Percentiles rank a stretch among this genome's conserved stretches.
Conservation (phyloP, 2,329 filamentous ascomycete genomes). For the Fusarium torulosum region DNA sequence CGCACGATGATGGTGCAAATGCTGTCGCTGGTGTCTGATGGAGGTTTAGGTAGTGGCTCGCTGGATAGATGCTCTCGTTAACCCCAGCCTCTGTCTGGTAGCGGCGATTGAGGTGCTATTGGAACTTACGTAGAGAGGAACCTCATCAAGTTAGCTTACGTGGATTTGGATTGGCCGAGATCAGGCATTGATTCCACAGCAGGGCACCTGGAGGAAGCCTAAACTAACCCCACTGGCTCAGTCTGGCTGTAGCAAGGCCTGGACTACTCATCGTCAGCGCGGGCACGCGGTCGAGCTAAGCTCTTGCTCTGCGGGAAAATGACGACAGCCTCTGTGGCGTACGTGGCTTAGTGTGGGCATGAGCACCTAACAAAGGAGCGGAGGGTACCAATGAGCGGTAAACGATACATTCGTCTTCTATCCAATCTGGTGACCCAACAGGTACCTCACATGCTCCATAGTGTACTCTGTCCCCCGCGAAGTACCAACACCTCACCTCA, state of each 20-base stretch:
- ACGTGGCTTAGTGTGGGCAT: constrained; percentile 42
- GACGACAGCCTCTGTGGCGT: constrained; percentile 46
- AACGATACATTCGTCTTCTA: constrained; percentile 16
- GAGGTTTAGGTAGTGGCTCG: constrained; percentile 29
- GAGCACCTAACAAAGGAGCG: constrained; percentile 14
- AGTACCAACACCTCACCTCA: constrained; percentile 36
- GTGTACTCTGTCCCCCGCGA: constrained; percentile 40
- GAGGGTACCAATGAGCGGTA: constrained; percentile 19
- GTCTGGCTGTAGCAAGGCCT: constrained; percentile 2
- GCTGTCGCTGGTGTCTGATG: constrained; percentile 38
- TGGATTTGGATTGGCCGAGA: constrained; percentile 32
- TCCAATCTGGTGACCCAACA: background rate
- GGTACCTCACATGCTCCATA: constrained; percentile 17
- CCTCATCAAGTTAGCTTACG: constrained; percentile 39
- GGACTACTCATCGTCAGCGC: constrained; percentile 35
- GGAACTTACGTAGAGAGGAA: constrained; percentile 37
- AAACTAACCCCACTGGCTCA: constrained; percentile 15
- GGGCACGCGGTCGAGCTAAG: constrained; percentile 23
- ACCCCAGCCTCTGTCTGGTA: constrained; percentile 44
- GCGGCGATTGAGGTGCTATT: constrained; percentile 38
- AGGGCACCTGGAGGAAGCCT: constrained; percentile 28
- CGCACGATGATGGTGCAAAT: constrained; percentile 6
- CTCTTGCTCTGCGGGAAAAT: constrained; percentile 31
- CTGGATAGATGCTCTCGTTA: constrained; percentile 41
- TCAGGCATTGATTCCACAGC: constrained; percentile 34